Evolutionary conservation across 2,329 filamentous ascomycete genomes (phyloP), one percentile per base, ranked within the genome.

Genomic region (Aureobasidium sp.): DNA sequence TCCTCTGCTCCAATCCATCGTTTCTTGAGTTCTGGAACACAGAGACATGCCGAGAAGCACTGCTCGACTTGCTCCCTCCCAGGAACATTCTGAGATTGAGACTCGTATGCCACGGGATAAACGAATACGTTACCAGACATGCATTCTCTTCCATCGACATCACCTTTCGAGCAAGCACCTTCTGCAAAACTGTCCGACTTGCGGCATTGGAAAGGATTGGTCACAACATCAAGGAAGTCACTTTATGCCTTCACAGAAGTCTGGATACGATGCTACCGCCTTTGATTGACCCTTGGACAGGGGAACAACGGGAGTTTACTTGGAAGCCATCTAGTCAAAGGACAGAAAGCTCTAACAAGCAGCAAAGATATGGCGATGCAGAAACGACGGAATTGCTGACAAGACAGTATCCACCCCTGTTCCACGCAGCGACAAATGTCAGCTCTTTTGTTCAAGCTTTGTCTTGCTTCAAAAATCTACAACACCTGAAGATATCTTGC

Each of bases 391-490:
- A 91, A 64, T 78, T 94, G 55, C 76, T 95, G 56, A 87, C 88
- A 12, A 83, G 88, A 65, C 89, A 95, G 70, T 95, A 94, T 63
- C 88, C 88, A 49, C 88, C 90, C 5, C 73, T 95, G 2, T 95
- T 95, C 71, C 90, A 95, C 64, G 87, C 89, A 6, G 87, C 90
- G 6, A 91, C 88, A 56, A 93, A 95, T 64, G 85, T 94, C 6
- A 80, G 86, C 4, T 86, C 87, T 34, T 95, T 95, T 71, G 83
- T 91, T 61, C 78, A 82, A 58, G 86, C 86, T 44, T 75, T 95
- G 64, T 79, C 78, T 30, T 74, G 83, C 57, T 68, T 95, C 62
- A 72, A 80, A 55, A 85, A 84, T 61, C 73, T 95, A 62, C 75
- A 80, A 40, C 86, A 91, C 66, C 74, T 95, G 55, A 85, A 80